These are phyloP conservation scores for Aspergillus steynii DNA, from an alignment of 495 filamentous ascomycete genomes.

Conservation along the genomic window DNA sequence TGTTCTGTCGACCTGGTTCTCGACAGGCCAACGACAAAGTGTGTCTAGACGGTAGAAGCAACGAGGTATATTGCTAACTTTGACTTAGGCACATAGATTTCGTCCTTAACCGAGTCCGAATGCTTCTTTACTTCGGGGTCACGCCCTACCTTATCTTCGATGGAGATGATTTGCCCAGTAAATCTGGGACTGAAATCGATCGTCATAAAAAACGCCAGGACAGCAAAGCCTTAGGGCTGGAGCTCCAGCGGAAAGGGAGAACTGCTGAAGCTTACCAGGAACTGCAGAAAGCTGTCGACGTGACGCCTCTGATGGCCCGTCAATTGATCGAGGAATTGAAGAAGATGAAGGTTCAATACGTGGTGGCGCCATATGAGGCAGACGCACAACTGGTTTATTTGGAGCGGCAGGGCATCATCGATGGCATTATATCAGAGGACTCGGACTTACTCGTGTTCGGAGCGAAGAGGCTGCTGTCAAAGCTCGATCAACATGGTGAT, in stretches of 20 bases:
- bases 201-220: conserved; percentile 69
- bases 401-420: conserved; percentile 77
- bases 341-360: conserved; percentile 72
- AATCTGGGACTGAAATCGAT: conserved; percentile 83
- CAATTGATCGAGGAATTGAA: conserved; percentile 91
- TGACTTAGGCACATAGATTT: conserved; percentile 80
- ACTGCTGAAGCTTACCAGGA: conserved; percentile 78
- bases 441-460: conserved; percentile 97
- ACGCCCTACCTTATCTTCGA: conserved; percentile 94
- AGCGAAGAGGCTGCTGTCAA: conserved; percentile 84
- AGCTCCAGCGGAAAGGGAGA: conserved; percentile 77
- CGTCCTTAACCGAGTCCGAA: conserved; percentile 83
- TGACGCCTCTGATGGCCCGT: conserved; percentile 93
- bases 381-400: conserved; percentile 95
- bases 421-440: conserved; percentile 92
- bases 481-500: conserved; percentile 90
- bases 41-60: conserved; percentile 5
- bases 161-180: conserved; percentile 92
- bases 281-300: conserved; percentile 93
- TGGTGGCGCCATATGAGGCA: conserved; percentile 97
- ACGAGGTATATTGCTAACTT: conserved; percentile 5
- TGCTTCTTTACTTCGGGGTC: conserved; percentile 91
- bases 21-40: conserved; percentile 86
- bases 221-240: conserved; percentile 70
- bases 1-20: conserved; percentile 91